Base-by-base conservation (phyloP, 768 basidiomycete species). In the Cyathus striatus region DNA sequence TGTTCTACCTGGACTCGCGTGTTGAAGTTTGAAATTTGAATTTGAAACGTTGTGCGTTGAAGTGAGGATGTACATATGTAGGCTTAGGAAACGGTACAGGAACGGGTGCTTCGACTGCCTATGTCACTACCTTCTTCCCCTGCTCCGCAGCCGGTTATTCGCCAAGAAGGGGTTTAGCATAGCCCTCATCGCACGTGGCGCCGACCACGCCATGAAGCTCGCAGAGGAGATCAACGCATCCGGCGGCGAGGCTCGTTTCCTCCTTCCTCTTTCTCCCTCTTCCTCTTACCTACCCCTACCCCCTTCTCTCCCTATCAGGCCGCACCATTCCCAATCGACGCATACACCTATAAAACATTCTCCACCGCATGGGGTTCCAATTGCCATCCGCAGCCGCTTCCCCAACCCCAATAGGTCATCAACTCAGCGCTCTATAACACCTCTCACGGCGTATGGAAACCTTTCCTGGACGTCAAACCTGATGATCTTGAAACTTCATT, bases 391-490 rank as follows among this genome's bases (percentile, higher is more conserved):
- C 26, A 40, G 57, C 12, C 65, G 51, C 5, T 83, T 70, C 51
- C 74, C 0, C 64, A 66, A 38, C 72, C 79, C 2, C 59, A 69
- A 23, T 73, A 71, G 46, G 65, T 64, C 23, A 69, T 86, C 30
- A 76, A 76, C 10, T 79, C 70, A 2, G 83, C 83, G 1, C 52
- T 88, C 12, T 88, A 76, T 63, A 88, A 88, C 52, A 73, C 68
- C 2, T 81, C 68, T 0, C 57, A 72, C 24, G 72, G 71, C 2
- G 58, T 78, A 10, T 85, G 77, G 72, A 85, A 83, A 60, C 72
- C 73, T 2, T 88, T 87, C 69, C 62, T 88, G 21, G 70, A 83
- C 10, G 54, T 84, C 18, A 81, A 76, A 0, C 73, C 77, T 1
- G 66, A 76, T 38, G 82, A 86, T 25, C 53, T 85, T 16, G 68